Evolutionary conservation across 371 early-diverging fungal genomes (phyloP).

Genomic region (Mortierella sp.): DNA sequence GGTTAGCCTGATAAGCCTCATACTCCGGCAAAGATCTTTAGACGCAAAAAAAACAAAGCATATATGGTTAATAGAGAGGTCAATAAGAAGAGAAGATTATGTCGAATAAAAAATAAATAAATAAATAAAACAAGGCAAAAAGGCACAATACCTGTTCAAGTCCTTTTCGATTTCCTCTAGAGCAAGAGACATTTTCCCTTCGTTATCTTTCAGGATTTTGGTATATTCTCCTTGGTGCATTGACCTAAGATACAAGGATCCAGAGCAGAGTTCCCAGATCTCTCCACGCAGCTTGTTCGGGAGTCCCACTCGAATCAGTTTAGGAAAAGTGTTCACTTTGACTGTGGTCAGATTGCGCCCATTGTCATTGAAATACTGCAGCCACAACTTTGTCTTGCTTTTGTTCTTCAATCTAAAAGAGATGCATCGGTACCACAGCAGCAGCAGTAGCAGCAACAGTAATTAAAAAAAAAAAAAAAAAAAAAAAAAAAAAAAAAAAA

Average conservation of each 20-base stretch:
- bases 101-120: background rate
- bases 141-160: slow-evolving; percentile 88
- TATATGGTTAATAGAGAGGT: background rate
- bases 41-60: slow-evolving; percentile 14
- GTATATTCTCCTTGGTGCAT: slow-evolving; percentile 87
- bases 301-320: slow-evolving; percentile 91
- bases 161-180: slow-evolving; percentile 98
- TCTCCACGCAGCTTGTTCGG: slow-evolving; percentile 94
- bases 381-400: slow-evolving; percentile 73
- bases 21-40: slow-evolving; percentile 90
- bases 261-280: slow-evolving; percentile 95
- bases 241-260: slow-evolving; percentile 89
- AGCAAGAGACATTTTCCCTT: slow-evolving; percentile 73
- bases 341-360: slow-evolving; percentile 92
- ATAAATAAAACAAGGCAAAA: too few species aligned
- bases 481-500: slow-evolving; percentile 2
- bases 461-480: background rate
- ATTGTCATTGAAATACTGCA: slow-evolving; percentile 65
- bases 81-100: too few species aligned
- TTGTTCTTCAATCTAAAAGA: slow-evolving; percentile 70
- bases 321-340: slow-evolving; percentile 84
- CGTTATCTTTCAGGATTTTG: slow-evolving; percentile 74
- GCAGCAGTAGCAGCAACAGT: too few species aligned
- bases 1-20: slow-evolving; percentile 88
- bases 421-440: too few species aligned